Conservation (phyloP, 2,329 filamentous ascomycete genomes). For the Ceratocystis colombiana region DNA sequence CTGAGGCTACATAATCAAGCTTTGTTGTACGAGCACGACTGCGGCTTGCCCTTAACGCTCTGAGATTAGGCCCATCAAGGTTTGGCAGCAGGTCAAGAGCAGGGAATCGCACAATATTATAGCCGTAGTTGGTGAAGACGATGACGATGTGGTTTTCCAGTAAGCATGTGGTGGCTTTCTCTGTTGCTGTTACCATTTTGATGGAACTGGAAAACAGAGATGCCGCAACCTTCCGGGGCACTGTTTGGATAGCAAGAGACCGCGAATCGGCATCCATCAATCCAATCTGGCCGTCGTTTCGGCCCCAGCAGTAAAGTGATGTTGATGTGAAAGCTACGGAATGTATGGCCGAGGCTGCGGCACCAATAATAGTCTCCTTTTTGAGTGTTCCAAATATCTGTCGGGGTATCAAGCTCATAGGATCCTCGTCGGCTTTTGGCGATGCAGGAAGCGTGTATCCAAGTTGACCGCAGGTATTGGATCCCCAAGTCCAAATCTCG, state of each 20-base stretch:
- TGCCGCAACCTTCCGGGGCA: conserved; percentile 77
- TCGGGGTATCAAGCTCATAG: conserved; percentile 67
- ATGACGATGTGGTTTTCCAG: conserved; percentile 82
- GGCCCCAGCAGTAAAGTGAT: conserved; percentile 86
- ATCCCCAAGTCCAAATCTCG: conserved; percentile 92
- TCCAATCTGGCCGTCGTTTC: conserved; percentile 87
- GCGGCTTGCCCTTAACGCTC: conserved; percentile 43
- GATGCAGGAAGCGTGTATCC: conserved; percentile 68
- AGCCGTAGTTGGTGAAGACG: conserved; percentile 92
- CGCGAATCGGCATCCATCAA: conserved; percentile 91
- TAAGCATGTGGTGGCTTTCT: conserved; percentile 76
- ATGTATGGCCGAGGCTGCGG: conserved; percentile 82
- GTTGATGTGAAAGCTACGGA: conserved; percentile 77
- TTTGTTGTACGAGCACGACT: conserved; percentile 42
- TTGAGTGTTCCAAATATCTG: conserved; percentile 90
- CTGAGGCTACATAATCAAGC: conserved; percentile 67
- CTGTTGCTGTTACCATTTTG: conserved; percentile 72
- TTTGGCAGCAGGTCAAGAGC: conserved; percentile 60
- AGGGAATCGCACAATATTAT: conserved; percentile 80
- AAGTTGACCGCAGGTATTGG: conserved; percentile 73
- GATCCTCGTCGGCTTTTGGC: conserved; percentile 63
- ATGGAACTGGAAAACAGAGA: conserved; percentile 68
- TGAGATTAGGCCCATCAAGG: conserved; percentile 29
- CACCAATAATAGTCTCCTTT: conserved; percentile 68
- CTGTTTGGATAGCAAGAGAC: conserved; percentile 72